Evolutionary conservation across 495 filamentous ascomycete genomes (phyloP).

Genomic region (Terfezia boudieri): DNA sequence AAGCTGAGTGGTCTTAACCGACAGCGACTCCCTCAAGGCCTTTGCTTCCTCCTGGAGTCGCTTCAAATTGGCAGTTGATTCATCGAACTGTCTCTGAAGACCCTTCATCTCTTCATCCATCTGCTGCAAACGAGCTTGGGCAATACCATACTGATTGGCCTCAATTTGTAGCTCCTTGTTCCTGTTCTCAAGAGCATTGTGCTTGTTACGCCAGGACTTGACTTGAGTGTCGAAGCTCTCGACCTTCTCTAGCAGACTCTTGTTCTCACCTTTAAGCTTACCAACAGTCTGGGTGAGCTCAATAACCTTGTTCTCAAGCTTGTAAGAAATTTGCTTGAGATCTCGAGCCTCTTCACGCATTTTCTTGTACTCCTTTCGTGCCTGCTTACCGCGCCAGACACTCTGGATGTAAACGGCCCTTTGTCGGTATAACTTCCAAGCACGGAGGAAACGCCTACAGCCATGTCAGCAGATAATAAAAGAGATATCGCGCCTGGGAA

Average conservation of each 20-base stretch:
- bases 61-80: conserved; percentile 70
- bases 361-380: conserved; percentile 64
- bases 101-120: conserved; percentile 90
- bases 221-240: conserved; percentile 93
- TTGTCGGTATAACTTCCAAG: conserved; percentile 71
- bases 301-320: conserved; percentile 96
- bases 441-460: conserved; percentile 40
- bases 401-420: conserved; percentile 82
- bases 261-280: conserved; percentile 81
- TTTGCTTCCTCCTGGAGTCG: conserved; percentile 83
- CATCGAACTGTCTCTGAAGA: conserved; percentile 66
- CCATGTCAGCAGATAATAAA: conserved; percentile 1
- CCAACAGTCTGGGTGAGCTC: conserved; percentile 89
- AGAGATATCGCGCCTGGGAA: background rate
- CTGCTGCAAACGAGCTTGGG: conserved; percentile 59
- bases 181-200: conserved; percentile 73
- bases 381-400: conserved; percentile 71
- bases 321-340: conserved; percentile 97
- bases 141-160: conserved; percentile 93
- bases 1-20: conserved; percentile 51
- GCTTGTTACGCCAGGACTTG: conserved; percentile 77
- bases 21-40: conserved; percentile 53
- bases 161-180: conserved; percentile 87
- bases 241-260: conserved; percentile 62
- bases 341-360: conserved; percentile 88